Base-by-base conservation (phyloP, 352 stramenopile genomes). In the Phytophthora palmivora region DNA sequence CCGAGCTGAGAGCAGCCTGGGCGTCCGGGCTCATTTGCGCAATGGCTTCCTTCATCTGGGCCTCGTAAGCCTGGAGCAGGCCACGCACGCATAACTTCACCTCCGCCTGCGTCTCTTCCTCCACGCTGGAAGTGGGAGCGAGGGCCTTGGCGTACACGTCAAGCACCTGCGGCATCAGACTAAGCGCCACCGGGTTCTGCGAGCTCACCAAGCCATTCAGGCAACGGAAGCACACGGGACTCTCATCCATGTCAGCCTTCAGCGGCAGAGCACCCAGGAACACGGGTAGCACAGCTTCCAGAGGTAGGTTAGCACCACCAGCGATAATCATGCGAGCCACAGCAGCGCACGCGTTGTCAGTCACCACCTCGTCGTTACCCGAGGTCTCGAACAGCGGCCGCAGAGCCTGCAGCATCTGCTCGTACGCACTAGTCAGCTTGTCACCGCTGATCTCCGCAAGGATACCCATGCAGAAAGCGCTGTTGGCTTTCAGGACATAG, bases 241-340 rank as follows among this genome's bases (percentile, higher is more conserved):
- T 98, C 79, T 99, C 97, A 54, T 96, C 95, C 72, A 97, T 96
- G 79, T 99, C 97, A 46, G 83, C 94, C 80, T 98, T 98, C 46
- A 99, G 79, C 19, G 97, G 97, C 42, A 99, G 72, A 30, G 84
- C 82, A 46, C 85, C 80, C 16, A 99, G 79, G 38, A 99, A 81
- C 49, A 98, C 93, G 9, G 96, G 96, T 44, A 99, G 70, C 48
- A 99, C 95, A 57, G 97, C 86, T 49, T 91, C 82, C 44, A 98
- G 74, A 21, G 96, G 97, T 39, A 98, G 77, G 39, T 82, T 81
- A 12, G 62, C 74, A 15, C 82, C 82, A 26, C 72, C 70, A 30
- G 86, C 76, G 58, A 96, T 92, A 61, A 98, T 98, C 90, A 99
- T 97, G 32, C 94, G 89, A 33, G 89, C 89, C 8, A 98, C 90